Base-by-base conservation (phyloP, 169 alveolate species). In the Plasmodium coatneyi region DNA sequence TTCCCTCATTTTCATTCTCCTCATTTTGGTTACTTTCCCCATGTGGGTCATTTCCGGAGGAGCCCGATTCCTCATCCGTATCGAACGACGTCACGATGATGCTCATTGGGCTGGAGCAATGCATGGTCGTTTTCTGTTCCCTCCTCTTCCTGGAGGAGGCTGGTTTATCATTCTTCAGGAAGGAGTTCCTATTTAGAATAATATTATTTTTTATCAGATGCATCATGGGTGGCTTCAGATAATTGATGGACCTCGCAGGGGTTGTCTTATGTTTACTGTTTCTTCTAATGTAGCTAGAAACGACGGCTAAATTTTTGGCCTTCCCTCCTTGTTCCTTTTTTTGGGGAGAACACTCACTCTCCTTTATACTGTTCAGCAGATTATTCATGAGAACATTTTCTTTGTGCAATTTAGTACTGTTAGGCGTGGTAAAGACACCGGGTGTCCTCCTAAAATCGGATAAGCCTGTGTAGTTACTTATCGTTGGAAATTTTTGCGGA, bases 211-310 rank as follows among this genome's bases (percentile, higher is more conserved):
- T 89, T 14, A 89, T 79, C 19, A 78, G 36, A 43, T 56, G 66
- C 82, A 79, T 89, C 25, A 60, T 60, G 10, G 94, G 94, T 10
- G 94, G 94, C 34, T 89, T 89, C 72, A 89, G 71, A 89, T 89
- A 89, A 79, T 89, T 89, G 43, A 89, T 39, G 10, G 94, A 54
- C 3, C 72, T 90, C 4, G 94, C 94, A 25, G 94, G 94, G 16
- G 90, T 72, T 14, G 94, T 89, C 71, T 79, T 89, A 66, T 89
- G 94, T 72, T 89, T 89, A 66, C 94, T 89, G 30, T 89, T 89
- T 5, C 70, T 30, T 36, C 94, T 71, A 19, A 89, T 30, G 36
- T 78, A 78, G 56, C 78, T 79, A 7, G 94, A 60, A 22, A 86
- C 7, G n/a, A 74, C 52, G 22, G 39, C 76, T 12, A 76, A 25